phyloP scores from a whole-genome alignment of 257 asterid species.

The Pogostemon cablin region DNA sequence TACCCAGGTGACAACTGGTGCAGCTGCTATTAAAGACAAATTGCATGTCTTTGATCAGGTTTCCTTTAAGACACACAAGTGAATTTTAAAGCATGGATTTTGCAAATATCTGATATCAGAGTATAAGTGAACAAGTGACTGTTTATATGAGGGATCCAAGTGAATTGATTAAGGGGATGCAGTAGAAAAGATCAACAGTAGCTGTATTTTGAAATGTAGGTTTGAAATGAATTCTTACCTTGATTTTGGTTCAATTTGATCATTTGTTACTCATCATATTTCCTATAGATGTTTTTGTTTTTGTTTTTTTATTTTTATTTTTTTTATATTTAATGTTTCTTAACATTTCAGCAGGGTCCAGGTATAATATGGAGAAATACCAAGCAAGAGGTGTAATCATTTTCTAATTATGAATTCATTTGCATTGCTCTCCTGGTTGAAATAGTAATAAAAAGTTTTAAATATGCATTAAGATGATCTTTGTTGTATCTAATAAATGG shows the following conservation, averaged over 20 bases:
- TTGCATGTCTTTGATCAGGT: constrained; percentile 98
- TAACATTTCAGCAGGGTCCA: constrained; percentile 54
- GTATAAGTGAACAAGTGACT: constrained; percentile 89
- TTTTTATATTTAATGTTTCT: constrained; percentile 4
- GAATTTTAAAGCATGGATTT: constrained; percentile 17
- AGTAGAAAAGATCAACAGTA: constrained; percentile 69
- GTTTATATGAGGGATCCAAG: constrained; percentile 95
- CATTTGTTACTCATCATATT: neutral
- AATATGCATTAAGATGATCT: constrained; percentile 2
- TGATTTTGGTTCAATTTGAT: constrained; percentile 2
- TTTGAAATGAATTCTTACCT: constrained; percentile 23
- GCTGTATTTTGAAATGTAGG: constrained; percentile 87
- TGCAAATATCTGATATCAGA: constrained; percentile 45
- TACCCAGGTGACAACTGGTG: constrained; percentile 92
- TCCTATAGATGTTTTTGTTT: constrained; percentile 2
- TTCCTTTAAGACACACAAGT: constrained; percentile 28
- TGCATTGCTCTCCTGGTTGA: neutral
- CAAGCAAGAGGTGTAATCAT: constrained; percentile 54
- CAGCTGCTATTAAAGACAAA: constrained; percentile 90
- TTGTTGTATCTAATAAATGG: constrained; percentile 3
- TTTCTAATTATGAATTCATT: neutral
- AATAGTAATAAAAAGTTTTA: constrained; percentile 7
- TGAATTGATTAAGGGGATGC: constrained; percentile 94
- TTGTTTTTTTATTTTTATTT: neutral
- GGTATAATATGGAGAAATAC: constrained; percentile 41